Percentiles rank a stretch among this genome's conserved stretches.
Evolutionary conservation across 495 filamentous ascomycete genomes (phyloP).

Genomic region (Neurospora sp.): DNA sequence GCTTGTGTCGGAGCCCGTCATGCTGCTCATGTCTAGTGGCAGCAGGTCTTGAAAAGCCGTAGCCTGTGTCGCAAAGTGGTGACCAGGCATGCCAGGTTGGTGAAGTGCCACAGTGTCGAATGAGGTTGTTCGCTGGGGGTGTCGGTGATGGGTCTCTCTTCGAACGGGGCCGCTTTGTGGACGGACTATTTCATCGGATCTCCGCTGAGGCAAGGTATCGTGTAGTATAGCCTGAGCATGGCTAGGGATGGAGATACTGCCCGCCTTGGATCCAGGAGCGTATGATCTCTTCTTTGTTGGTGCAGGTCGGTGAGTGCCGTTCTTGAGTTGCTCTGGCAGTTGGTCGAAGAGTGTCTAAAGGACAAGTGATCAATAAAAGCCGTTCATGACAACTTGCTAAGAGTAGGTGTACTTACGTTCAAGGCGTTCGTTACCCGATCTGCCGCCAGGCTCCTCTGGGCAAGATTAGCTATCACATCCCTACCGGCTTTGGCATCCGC

Average conservation of each 20-base stretch:
- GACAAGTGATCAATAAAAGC: conserved; percentile 1
- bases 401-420: conserved; percentile 36
- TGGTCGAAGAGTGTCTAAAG: conserved; percentile 65
- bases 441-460: conserved; percentile 77
- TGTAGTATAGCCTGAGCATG: conserved; percentile 12
- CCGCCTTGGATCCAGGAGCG: conserved; percentile 35
- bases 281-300: conserved; percentile 49
- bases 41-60: conserved; percentile 18
- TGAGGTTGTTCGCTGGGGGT: conserved; percentile 21
- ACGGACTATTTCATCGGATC: conserved; percentile 41
- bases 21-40: conserved; percentile 17
- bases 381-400: not conserved
- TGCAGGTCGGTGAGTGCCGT: conserved; percentile 19
- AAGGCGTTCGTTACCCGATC: conserved; percentile 72
- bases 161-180: conserved; percentile 17
- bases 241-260: conserved; percentile 12
- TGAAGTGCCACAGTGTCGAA: conserved; percentile 22
- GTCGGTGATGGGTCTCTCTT: conserved; percentile 8
- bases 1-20: conserved; percentile 7
- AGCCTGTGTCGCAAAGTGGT: conserved; percentile 13
- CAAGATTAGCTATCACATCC: conserved; percentile 64
- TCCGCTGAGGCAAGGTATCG: conserved; percentile 21
- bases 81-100: conserved; percentile 14
- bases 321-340: conserved; percentile 58
- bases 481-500: conserved; percentile 76